These are phyloP conservation scores for Penicillium paneum DNA, from an alignment of 2,329 filamentous ascomycete genomes.

Conservation along the genomic window DNA sequence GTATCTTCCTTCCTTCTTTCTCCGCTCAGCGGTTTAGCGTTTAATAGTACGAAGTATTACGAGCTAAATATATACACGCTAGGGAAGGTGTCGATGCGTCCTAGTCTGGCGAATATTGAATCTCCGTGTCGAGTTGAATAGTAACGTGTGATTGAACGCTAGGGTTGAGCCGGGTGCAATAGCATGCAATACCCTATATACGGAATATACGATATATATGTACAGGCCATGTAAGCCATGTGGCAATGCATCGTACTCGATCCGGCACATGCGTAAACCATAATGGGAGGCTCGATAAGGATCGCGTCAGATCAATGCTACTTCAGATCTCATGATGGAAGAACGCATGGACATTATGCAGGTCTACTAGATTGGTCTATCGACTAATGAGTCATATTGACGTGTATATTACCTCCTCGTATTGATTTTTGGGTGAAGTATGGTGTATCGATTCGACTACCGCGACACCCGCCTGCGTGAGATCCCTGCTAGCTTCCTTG, in stretches of 20 bases:
- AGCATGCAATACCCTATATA: background rate
- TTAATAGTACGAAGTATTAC: background rate
- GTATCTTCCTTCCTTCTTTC: background rate
- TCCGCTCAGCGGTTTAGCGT: background rate
- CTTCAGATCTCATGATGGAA: background rate
- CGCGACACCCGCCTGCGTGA: conserved; percentile 8
- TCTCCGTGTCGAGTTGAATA: background rate
- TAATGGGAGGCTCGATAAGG: conserved; percentile 10
- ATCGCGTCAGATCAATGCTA: conserved; percentile 11
- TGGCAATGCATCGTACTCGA: background rate
- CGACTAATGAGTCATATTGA: background rate
- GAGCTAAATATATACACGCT: background rate
- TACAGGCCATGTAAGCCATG: too few relatives aligned
- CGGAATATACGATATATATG: background rate
- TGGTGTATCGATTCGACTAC: conserved; percentile 1
- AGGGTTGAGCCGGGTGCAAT: background rate
- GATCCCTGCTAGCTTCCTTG: conserved; percentile 2
- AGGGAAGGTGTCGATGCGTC: background rate
- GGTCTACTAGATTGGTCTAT: background rate
- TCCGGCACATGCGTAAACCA: background rate
- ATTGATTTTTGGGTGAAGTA: background rate
- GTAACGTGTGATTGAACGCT: background rate
- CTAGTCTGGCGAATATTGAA: background rate
- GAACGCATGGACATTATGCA: background rate
- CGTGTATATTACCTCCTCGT: background rate